Percentiles rank a stretch among this genome's conserved stretches.
These are phyloP conservation scores for Phaeosphaeriaceae sp. DNA, from an alignment of 2,329 filamentous ascomycete genomes.

Conservation along the genomic window DNA sequence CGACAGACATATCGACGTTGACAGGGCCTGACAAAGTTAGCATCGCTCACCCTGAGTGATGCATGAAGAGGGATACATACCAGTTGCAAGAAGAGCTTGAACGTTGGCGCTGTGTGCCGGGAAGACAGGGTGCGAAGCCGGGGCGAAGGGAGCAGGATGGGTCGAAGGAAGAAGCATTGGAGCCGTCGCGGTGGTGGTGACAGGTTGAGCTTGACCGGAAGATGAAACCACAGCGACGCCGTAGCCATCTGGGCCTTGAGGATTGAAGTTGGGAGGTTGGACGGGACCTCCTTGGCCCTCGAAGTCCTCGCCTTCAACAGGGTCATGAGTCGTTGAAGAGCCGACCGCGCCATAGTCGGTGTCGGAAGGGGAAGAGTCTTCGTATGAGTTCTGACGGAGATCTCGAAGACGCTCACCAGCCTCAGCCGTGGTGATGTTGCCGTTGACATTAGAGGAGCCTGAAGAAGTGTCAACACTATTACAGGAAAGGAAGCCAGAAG, in stretches of 20 bases:
- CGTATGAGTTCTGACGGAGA: neutral
- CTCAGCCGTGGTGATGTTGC: neutral
- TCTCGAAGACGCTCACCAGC: neutral
- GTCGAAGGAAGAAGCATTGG: neutral
- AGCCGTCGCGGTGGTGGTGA: neutral
- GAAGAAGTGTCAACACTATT: neutral
- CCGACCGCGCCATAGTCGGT: neutral
- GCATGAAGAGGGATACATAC: neutral
- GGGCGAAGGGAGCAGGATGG: neutral
- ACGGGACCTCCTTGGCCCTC: neutral
- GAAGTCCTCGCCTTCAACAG: neutral
- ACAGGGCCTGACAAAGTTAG: slow-evolving; percentile 6
- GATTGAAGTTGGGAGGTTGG: neutral
- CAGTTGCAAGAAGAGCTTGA: neutral
- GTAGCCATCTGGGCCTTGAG: neutral
- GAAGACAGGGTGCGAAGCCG: neutral
- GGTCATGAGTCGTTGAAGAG: neutral
- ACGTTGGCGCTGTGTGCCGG: neutral
- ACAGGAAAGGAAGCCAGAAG: neutral
- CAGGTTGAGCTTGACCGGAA: neutral
- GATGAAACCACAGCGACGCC: neutral
- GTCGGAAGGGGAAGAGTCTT: neutral
- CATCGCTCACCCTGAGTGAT: neutral
- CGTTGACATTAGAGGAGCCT: neutral
- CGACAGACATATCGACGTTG: slow-evolving; percentile 14